These are phyloP conservation scores for Tricholomella constricta DNA, from an alignment of 768 basidiomycete genomes.

Conservation along the genomic window DNA sequence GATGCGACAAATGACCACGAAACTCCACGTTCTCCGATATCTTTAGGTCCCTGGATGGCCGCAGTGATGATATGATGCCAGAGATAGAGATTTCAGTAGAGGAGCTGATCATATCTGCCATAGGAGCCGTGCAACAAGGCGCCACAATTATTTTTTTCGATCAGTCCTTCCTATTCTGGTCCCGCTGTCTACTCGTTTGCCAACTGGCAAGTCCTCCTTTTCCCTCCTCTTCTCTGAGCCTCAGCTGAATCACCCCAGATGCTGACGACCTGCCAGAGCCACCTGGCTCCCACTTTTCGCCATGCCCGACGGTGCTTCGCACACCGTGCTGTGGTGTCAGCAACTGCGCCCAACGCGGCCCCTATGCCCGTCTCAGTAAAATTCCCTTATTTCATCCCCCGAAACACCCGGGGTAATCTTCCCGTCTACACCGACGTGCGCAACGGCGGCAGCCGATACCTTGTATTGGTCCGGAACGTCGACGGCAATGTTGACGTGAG, in stretches of 20 bases:
- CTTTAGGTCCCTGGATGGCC: constrained; percentile 2
- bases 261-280: not conserved
- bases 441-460: constrained; percentile 60
- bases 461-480: constrained; percentile 65
- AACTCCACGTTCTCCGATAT: constrained; percentile 17
- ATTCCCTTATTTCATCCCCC: constrained; percentile 59
- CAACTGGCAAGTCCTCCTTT: not conserved
- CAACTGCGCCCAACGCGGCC: constrained; percentile 14
- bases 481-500: constrained; percentile 63
- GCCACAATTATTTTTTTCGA: constrained; percentile 19
- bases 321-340: constrained; percentile 5
- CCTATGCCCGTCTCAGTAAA: constrained; percentile 20
- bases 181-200: not conserved
- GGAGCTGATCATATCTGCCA: too few relatives aligned
- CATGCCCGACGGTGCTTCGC: constrained; percentile 2
- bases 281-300: not conserved
- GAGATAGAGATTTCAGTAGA: not conserved
- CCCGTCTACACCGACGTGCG: constrained; percentile 79
- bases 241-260: not conserved
- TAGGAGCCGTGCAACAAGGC: constrained; percentile 13
- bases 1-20: constrained; percentile 17
- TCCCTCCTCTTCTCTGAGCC: not conserved
- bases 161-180: not conserved
- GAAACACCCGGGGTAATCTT: constrained; percentile 66
- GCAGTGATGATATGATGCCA: constrained; percentile 3